These are phyloP conservation scores for Thielaviopsis ethacetica DNA, from an alignment of 2,329 filamentous ascomycete genomes.

Conservation along the genomic window DNA sequence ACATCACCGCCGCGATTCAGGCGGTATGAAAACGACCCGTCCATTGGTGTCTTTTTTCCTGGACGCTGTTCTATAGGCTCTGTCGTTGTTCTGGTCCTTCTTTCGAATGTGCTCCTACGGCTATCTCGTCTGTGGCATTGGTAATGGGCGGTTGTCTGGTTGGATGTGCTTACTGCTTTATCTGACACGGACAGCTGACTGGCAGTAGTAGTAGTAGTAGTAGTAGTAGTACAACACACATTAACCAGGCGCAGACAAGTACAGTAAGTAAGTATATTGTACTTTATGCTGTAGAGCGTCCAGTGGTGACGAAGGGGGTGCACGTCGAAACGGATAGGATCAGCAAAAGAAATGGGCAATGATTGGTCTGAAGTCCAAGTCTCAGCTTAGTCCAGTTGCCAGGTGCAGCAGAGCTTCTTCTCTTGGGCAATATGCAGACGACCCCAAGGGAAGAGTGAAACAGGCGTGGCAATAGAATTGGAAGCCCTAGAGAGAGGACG, in stretches of 20 bases:
- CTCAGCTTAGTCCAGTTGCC: neutral
- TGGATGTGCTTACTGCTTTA: neutral
- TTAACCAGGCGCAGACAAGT: neutral
- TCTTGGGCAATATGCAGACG: neutral
- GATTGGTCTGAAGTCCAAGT: neutral
- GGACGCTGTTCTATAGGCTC: too few species aligned
- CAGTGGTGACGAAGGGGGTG: neutral
- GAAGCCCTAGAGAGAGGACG: neutral
- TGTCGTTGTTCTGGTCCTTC: neutral
- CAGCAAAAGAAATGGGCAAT: neutral
- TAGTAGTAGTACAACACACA: neutral
- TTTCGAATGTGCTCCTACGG: neutral
- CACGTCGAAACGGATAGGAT: neutral
- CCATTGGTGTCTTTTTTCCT: neutral
- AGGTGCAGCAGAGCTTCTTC: neutral
- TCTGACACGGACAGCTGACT: neutral
- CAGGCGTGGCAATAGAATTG: neutral
- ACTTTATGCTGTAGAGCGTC: neutral
- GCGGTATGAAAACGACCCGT: neutral
- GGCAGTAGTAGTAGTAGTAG: too few species aligned
- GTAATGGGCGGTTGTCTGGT: neutral
- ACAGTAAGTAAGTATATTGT: neutral
- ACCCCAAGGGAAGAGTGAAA: neutral
- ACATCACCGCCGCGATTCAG: neutral
- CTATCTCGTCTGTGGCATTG: neutral